Conservation (phyloP, 2,329 filamentous ascomycete genomes). For the Sporothrix pseudoabietina region DNA sequence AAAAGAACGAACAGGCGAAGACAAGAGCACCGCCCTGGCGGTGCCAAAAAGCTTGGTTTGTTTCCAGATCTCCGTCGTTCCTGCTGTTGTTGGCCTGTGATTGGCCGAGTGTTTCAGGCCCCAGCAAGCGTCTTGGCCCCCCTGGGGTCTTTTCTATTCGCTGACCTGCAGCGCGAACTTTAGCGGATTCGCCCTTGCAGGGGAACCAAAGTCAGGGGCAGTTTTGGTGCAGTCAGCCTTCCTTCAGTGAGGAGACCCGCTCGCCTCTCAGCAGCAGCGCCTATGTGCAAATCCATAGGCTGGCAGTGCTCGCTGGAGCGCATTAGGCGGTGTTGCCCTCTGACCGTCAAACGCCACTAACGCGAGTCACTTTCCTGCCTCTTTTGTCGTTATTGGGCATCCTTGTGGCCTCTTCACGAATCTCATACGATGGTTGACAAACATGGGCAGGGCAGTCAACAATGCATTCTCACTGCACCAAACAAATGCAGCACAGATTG, state of each 20-base stretch:
- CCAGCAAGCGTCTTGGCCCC: neutral
- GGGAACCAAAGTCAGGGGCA: neutral
- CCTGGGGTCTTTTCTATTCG: neutral
- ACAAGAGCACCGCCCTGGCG: neutral
- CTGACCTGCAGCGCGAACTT: neutral
- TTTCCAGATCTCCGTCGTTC: slow-evolving; percentile 27
- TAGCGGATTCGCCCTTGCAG: slow-evolving; percentile 3
- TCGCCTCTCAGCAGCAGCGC: slow-evolving; percentile 10
- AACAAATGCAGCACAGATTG: neutral
- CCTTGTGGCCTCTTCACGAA: neutral
- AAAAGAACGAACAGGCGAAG: neutral
- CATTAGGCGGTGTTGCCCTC: neutral
- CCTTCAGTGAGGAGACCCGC: slow-evolving; percentile 10
- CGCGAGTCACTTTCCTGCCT: neutral
- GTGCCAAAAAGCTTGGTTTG: slow-evolving; percentile 25
- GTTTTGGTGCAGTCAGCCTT: neutral
- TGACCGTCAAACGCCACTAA: slow-evolving; percentile 20
- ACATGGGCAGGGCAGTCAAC: slow-evolving; percentile 4
- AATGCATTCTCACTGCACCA: neutral
- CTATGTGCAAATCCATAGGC: slow-evolving; percentile 15
- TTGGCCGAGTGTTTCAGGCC: slow-evolving; percentile 32
- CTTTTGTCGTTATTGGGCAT: too few species aligned
- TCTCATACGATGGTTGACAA: neutral
- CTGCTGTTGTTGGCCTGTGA: slow-evolving; percentile 23
- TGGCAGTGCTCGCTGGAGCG: neutral